phyloP scores from a whole-genome alignment of 139 green algal species.

The Tetradesmus obliquus region DNA sequence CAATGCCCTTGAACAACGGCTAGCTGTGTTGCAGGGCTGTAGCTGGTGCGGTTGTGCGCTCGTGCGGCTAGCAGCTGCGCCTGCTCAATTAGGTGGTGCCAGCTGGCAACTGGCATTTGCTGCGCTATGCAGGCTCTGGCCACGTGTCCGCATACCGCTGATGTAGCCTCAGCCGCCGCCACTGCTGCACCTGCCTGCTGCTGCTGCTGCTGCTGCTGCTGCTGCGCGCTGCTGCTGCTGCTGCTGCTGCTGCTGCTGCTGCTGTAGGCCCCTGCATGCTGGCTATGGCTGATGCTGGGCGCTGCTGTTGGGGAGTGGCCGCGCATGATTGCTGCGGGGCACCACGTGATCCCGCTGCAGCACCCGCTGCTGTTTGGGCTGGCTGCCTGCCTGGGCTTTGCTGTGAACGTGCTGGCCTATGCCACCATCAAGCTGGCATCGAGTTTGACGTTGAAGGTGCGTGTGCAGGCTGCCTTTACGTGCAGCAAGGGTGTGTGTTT shows the following conservation, averaged over 20 bases:
- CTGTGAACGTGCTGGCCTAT: conserved; percentile 88
- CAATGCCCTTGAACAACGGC: too few relatives aligned
- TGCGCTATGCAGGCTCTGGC: too few relatives aligned
- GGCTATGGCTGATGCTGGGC: conserved; percentile 81
- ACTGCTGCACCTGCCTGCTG: too few relatives aligned
- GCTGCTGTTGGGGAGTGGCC: conserved; percentile 53
- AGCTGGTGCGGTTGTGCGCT: too few relatives aligned
- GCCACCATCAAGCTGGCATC: conserved; percentile 84
- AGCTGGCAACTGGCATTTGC: too few relatives aligned
- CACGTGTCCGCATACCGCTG: too few relatives aligned
- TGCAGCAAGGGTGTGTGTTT: too few relatives aligned
- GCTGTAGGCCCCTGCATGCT: conserved; percentile 80
- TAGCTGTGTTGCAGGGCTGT: too few relatives aligned
- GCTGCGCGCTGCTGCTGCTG: not conserved
- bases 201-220: too few relatives aligned
- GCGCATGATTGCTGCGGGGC: conserved; percentile 60
- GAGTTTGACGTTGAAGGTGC: conserved; percentile 51
- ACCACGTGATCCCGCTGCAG: conserved; percentile 49
- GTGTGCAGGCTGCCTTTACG: not conserved
- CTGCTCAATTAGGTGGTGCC: too few relatives aligned
- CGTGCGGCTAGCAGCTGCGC: too few relatives aligned
- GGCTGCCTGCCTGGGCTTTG: conserved; percentile 87
- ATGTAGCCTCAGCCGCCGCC: too few relatives aligned
- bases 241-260: not conserved
- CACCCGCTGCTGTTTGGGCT: conserved; percentile 63